These are phyloP conservation scores for Blastomyces emzantsi DNA, from an alignment of 2,329 filamentous ascomycete genomes.

Conservation along the genomic window DNA sequence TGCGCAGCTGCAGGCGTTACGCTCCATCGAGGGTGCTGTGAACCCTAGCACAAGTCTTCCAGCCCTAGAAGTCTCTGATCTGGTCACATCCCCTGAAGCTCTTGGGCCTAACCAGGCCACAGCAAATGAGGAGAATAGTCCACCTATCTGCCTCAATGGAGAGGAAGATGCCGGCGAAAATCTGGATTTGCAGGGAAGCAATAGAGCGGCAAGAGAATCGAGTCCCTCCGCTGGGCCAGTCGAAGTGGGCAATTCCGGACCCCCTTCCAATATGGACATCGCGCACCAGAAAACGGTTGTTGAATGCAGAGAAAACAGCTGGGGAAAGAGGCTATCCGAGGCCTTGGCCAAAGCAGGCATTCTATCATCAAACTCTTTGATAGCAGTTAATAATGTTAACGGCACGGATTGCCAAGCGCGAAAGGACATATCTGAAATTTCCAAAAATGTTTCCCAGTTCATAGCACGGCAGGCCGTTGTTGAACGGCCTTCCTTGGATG, in stretches of 20 bases:
- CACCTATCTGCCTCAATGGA: background rate
- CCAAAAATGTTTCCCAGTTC: constrained; percentile 16
- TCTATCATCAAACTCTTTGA: background rate
- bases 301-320: background rate
- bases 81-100: background rate
- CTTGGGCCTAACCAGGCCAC: background rate
- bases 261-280: background rate
- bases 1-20: background rate
- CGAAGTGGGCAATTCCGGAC: background rate
- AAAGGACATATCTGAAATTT: constrained; percentile 12
- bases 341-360: constrained; percentile 9
- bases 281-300: too few relatives aligned
- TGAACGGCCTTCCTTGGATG: background rate
- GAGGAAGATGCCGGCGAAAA: background rate
- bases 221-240: background rate
- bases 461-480: constrained; percentile 13
- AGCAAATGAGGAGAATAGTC: background rate
- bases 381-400: background rate
- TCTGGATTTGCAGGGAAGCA: background rate
- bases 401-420: background rate
- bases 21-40: background rate
- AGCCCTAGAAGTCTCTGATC: background rate
- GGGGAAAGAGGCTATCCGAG: constrained; percentile 11
- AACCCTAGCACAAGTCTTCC: background rate
- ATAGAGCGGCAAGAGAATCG: background rate